Conservation (phyloP, 768 basidiomycete genomes). For the Russula sp. region DNA sequence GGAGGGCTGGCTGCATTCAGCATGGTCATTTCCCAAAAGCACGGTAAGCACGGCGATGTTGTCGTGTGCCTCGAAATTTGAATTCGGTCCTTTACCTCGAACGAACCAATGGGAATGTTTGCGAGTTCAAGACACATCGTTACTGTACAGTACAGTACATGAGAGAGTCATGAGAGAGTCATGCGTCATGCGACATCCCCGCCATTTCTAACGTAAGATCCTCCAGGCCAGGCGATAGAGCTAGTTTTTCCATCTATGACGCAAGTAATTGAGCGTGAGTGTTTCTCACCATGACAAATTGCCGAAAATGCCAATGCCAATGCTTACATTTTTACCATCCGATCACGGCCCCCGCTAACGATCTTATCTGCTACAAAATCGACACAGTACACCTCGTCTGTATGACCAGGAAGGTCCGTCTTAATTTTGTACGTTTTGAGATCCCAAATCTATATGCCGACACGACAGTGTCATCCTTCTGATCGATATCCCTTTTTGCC, state of each 20-base stretch:
- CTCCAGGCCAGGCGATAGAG: background rate
- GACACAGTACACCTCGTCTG: conserved; percentile 98
- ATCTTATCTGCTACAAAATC: conserved; percentile 99
- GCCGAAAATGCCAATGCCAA: too few species aligned
- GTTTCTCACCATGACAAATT: background rate
- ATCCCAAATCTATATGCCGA: conserved; percentile 80
- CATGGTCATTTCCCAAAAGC: conserved; percentile 5
- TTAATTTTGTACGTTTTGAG: conserved; percentile 95
- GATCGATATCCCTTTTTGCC: background rate
- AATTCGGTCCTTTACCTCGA: conserved; percentile 1
- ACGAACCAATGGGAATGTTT: conserved; percentile 1
- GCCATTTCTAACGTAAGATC: background rate
- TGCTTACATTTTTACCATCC: conserved; percentile 87
- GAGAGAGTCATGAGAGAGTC: too few species aligned
- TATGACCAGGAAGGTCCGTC: conserved; percentile 91
- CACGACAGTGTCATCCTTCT: background rate
- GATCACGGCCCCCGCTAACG: conserved; percentile 95
- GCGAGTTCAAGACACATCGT: background rate
- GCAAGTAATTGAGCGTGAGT: background rate
- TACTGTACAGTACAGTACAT: background rate
- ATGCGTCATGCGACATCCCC: background rate
- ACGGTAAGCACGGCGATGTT: background rate
- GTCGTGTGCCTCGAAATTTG: background rate
- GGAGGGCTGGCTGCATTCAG: background rate
- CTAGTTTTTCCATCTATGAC: conserved; percentile 29